Conservation (phyloP, 257 asterid genomes). For the Solanum microdontum region DNA sequence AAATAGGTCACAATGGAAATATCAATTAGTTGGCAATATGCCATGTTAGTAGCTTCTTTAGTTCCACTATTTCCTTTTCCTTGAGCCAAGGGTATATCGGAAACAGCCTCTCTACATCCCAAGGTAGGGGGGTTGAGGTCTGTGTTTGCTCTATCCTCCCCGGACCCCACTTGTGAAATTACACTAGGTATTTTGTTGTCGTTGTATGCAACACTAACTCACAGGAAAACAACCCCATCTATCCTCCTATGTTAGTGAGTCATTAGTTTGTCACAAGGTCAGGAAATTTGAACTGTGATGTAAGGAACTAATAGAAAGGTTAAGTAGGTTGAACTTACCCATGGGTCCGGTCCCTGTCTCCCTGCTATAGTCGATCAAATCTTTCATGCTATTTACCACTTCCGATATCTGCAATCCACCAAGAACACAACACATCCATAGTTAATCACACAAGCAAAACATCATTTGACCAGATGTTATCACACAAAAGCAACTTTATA, state of each 20-base stretch:
- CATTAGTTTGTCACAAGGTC: neutral
- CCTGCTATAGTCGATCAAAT: conserved; percentile 88
- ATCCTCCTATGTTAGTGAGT: neutral
- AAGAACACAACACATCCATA: neutral
- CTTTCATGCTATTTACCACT: conserved; percentile 99
- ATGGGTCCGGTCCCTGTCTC: conserved; percentile 88
- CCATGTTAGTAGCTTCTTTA: neutral
- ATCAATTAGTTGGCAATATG: neutral
- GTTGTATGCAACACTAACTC: neutral
- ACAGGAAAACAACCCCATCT: neutral
- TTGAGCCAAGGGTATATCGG: neutral
- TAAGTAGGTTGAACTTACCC: conserved; percentile 49
- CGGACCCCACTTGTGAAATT: neutral
- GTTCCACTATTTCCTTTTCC: neutral
- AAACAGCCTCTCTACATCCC: neutral
- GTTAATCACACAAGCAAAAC: neutral
- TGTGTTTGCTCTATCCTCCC: neutral
- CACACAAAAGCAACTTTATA: neutral
- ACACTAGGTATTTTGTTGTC: neutral
- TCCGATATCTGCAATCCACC: conserved; percentile 78
- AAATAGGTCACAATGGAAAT: neutral
- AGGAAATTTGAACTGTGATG: neutral
- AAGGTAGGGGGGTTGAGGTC: neutral
- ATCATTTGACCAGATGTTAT: neutral
- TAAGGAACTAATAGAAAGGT: neutral